phyloP scores from a whole-genome alignment of 1,284 basidiomycete genomes.

The Sporisorium graminicola region DNA sequence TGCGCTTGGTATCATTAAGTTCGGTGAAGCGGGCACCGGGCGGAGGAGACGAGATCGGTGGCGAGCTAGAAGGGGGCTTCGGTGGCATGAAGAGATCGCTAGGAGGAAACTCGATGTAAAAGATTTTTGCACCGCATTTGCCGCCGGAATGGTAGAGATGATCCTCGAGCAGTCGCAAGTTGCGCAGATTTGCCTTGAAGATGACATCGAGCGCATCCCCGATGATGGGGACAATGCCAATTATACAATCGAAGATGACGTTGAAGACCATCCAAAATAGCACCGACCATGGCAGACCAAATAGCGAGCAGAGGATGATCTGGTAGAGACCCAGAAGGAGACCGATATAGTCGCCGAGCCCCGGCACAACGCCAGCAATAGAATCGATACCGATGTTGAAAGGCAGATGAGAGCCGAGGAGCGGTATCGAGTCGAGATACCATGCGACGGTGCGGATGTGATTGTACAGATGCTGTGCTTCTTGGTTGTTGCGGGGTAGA shows the following conservation, averaged over 20 bases:
- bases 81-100: conserved; percentile 27
- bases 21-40: neutral
- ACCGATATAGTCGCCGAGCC: conserved; percentile 64
- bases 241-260: conserved; percentile 57
- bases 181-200: conserved; percentile 67
- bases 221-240: conserved; percentile 66
- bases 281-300: conserved; percentile 56
- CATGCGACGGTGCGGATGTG: conserved; percentile 61
- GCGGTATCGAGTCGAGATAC: conserved; percentile 56
- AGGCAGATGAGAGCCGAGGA: conserved; percentile 38
- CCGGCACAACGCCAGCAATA: conserved; percentile 59
- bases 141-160: conserved; percentile 53
- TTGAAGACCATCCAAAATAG: conserved; percentile 64
- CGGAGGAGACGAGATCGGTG: neutral
- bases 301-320: conserved; percentile 60
- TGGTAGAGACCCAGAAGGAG: conserved; percentile 64
- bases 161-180: conserved; percentile 61
- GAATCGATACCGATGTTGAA: conserved; percentile 61
- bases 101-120: conserved; percentile 48
- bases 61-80: neutral
- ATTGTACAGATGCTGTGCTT: conserved; percentile 69
- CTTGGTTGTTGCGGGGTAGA: conserved; percentile 23
- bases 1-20: neutral
- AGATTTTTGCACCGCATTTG: conserved; percentile 40
- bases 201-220: conserved; percentile 67